Evolutionary conservation across 257 asterid genomes (phyloP).

Genomic region (Ajuga chamaepitys): DNA sequence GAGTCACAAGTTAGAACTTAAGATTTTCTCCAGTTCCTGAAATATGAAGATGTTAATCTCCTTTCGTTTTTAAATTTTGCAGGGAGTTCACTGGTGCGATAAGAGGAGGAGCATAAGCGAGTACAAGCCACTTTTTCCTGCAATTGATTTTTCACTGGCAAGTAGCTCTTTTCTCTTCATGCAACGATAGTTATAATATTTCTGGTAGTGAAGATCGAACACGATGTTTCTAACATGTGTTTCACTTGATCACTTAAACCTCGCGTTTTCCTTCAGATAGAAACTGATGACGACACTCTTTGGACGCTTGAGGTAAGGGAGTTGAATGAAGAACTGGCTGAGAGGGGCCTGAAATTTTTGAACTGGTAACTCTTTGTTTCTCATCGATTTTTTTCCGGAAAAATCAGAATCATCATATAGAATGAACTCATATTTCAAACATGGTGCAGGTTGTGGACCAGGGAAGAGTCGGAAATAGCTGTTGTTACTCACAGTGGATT

Average conservation of each 20-base stretch:
- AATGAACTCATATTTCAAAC: background rate
- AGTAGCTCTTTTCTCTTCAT: constrained; percentile 30
- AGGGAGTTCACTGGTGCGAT: constrained; percentile 98
- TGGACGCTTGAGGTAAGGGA: constrained; percentile 74
- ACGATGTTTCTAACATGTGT: background rate
- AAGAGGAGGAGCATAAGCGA: constrained; percentile 80
- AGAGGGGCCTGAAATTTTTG: constrained; percentile 71
- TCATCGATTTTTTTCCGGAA: background rate
- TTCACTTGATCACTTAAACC: constrained; percentile 8
- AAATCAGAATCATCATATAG: background rate
- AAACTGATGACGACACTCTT: constrained; percentile 60
- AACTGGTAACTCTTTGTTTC: constrained; percentile 47
- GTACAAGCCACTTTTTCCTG: constrained; percentile 74
- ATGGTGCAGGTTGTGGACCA: constrained; percentile 72
- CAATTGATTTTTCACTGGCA: constrained; percentile 86
- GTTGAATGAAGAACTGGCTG: constrained; percentile 56
- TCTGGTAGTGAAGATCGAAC: background rate
- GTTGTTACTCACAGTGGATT: constrained; percentile 87
- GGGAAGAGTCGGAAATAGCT: constrained; percentile 88
- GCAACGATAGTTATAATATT: background rate
- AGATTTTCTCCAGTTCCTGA: background rate
- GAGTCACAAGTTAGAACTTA: background rate
- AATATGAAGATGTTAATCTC: background rate
- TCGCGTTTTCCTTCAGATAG: constrained; percentile 50
- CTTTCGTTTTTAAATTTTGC: constrained; percentile 20